These are phyloP conservation scores for Microdochium paspali DNA, from an alignment of 2,329 filamentous ascomycete species.

Conservation along the genomic window DNA sequence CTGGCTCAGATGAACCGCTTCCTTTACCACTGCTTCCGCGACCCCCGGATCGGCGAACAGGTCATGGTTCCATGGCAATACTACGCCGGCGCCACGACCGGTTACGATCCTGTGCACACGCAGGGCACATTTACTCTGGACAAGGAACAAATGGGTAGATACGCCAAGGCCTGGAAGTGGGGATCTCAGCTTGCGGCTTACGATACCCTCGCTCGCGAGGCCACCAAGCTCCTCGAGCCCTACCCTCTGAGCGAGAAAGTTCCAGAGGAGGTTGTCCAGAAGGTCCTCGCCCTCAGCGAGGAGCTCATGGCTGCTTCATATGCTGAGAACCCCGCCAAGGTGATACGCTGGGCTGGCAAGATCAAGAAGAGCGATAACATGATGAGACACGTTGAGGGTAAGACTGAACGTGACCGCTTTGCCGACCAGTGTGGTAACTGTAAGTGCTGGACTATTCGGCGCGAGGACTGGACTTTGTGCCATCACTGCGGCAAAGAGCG, in stretches of 20 bases:
- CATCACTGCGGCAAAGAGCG: not conserved
- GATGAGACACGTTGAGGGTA: not conserved
- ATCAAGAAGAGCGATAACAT: not conserved
- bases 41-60: not conserved
- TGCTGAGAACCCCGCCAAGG: not conserved
- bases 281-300: not conserved
- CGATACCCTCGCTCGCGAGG: not conserved
- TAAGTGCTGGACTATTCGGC: not conserved
- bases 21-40: not conserved
- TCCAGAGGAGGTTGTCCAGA: not conserved
- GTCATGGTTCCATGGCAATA: not conserved
- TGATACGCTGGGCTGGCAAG: not conserved
- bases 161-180: not conserved
- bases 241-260: not conserved
- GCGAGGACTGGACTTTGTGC: not conserved
- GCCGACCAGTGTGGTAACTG: not conserved
- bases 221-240: not conserved
- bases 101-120: not conserved
- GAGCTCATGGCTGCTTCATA: constrained; percentile 1
- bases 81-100: not conserved
- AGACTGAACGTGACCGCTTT: not conserved
- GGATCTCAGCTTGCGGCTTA: not conserved
- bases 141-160: not conserved
- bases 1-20: constrained; percentile 1
- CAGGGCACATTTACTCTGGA: constrained; percentile 1